Percentiles rank a stretch among this genome's conserved stretches.
Conservation (phyloP, 139 green algal genomes). For the Picochlorum costavermella region DNA sequence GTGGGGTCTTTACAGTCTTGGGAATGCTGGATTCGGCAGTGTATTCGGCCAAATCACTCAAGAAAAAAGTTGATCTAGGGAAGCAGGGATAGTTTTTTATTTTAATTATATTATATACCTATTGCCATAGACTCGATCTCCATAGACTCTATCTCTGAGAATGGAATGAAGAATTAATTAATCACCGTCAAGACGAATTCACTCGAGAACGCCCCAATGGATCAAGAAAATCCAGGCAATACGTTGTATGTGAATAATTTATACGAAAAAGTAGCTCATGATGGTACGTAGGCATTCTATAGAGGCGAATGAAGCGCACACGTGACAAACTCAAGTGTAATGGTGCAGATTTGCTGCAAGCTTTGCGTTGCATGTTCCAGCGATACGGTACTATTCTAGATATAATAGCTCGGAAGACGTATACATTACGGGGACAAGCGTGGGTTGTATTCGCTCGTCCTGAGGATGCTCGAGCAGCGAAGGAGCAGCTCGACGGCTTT, state of each 20-base stretch:
- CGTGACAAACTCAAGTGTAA: too few species aligned
- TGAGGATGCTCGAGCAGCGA: conserved; percentile 65
- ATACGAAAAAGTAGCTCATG: conserved; percentile 87
- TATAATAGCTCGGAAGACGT: conserved; percentile 77
- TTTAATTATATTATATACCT: neutral
- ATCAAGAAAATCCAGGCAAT: conserved; percentile 51
- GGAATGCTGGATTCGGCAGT: conserved; percentile 78
- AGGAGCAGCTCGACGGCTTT: conserved; percentile 90
- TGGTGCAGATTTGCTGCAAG: conserved; percentile 84
- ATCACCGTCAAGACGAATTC: too few species aligned
- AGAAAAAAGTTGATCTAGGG: conserved; percentile 76
- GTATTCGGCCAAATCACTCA: conserved; percentile 56
- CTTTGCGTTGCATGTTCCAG: conserved; percentile 85
- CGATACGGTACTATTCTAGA: conserved; percentile 96
- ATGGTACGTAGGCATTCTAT: conserved; percentile 50
- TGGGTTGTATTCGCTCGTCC: conserved; percentile 93
- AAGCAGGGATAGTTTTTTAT: conserved; percentile 33
- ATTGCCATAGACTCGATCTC: neutral
- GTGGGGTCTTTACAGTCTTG: conserved; percentile 82
- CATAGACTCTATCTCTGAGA: too few species aligned
- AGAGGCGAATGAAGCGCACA: too few species aligned
- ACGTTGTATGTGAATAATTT: conserved; percentile 95
- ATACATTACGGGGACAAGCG: conserved; percentile 82
- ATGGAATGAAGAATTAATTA: too few species aligned
- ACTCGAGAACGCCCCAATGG: conserved; percentile 19